These are phyloP conservation scores for Stachybotrys echinatus DNA, from an alignment of 2,329 filamentous ascomycete species.

Conservation along the genomic window DNA sequence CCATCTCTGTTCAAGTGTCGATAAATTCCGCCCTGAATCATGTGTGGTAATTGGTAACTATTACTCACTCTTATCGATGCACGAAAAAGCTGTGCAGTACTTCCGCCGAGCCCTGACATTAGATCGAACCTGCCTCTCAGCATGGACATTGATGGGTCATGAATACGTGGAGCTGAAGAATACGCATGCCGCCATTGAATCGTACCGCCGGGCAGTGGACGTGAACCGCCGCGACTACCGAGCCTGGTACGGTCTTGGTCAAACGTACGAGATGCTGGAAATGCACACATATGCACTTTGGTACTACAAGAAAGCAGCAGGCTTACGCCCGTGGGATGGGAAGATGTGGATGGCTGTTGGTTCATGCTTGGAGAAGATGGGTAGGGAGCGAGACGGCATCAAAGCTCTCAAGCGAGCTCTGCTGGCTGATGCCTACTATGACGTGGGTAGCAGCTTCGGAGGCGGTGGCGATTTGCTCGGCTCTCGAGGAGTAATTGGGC, in stretches of 20 bases:
- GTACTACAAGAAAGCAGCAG: conserved; percentile 95
- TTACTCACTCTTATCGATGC: conserved; percentile 87
- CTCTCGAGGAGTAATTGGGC: conserved; percentile 43
- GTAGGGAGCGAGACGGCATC: conserved; percentile 81
- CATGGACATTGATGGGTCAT: conserved; percentile 98
- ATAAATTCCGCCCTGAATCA: conserved; percentile 95
- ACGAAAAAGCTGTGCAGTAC: conserved; percentile 97
- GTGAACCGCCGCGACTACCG: conserved; percentile 95
- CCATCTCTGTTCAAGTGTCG: conserved; percentile 82
- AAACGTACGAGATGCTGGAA: conserved; percentile 95
- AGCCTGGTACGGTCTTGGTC: conserved; percentile 95
- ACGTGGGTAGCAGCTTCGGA: conserved; percentile 53
- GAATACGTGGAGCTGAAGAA: conserved; percentile 99
- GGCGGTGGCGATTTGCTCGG: conserved; percentile 39
- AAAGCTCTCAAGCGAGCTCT: conserved; percentile 91
- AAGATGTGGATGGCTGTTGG: conserved; percentile 99
- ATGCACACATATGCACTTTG: conserved; percentile 97
- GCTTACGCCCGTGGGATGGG: conserved; percentile 88
- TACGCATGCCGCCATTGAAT: conserved; percentile 95
- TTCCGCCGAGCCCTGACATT: conserved; percentile 89
- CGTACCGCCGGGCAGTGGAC: conserved; percentile 90
- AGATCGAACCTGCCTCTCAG: conserved; percentile 84
- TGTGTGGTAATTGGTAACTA: conserved; percentile 98
- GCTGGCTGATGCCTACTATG: conserved; percentile 81
- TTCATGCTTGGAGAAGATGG: conserved; percentile 86